A percentile compares a stretch with the other conserved stretches of the same genome.
Conservation (phyloP, 2,329 filamentous ascomycete genomes). For the Pleoardoris graminearum region DNA sequence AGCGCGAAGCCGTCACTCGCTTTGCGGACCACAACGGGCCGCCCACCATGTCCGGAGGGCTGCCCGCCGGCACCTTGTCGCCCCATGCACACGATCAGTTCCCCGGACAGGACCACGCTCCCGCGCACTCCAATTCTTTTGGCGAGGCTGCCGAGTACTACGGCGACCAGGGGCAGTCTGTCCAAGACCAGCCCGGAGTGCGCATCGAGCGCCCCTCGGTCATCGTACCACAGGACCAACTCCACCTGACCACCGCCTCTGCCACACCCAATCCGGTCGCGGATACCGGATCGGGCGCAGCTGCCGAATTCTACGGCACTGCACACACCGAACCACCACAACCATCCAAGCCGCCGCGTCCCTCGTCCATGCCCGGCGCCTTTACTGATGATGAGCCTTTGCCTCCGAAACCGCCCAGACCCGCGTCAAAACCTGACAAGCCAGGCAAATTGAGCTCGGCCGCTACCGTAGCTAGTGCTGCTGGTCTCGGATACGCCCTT, state of each 20-base stretch:
- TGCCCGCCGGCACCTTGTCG: conserved; percentile 44
- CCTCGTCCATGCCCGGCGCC: conserved; percentile 41
- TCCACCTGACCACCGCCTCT: conserved; percentile 60
- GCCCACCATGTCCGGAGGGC: conserved; percentile 41
- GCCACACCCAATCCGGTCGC: conserved; percentile 56
- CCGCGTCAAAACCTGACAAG: conserved; percentile 34
- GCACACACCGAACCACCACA: conserved; percentile 23
- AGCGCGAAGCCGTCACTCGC: conserved; percentile 37
- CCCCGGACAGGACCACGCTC: conserved; percentile 57
- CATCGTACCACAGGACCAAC: conserved; percentile 57
- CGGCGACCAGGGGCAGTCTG: conserved; percentile 64
- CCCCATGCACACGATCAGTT: conserved; percentile 61
- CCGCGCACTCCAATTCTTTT: conserved; percentile 40
- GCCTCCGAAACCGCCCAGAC: conserved; percentile 40
- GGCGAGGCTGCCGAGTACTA: conserved; percentile 66
- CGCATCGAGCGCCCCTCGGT: conserved; percentile 57
- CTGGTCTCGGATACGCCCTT: conserved; percentile 49
- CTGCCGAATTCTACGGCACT: conserved; percentile 59
- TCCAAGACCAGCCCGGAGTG: conserved; percentile 62
- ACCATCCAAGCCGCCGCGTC: conserved; percentile 44
- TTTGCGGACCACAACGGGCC: conserved; percentile 41
- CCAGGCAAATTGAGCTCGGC: conserved; percentile 41
- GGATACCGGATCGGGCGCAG: conserved; percentile 64
- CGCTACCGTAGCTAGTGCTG: conserved; percentile 44
- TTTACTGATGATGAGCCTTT: conserved; percentile 38